Conservation (phyloP, 2,329 filamentous ascomycete genomes). For the Sporothrix luriei region DNA sequence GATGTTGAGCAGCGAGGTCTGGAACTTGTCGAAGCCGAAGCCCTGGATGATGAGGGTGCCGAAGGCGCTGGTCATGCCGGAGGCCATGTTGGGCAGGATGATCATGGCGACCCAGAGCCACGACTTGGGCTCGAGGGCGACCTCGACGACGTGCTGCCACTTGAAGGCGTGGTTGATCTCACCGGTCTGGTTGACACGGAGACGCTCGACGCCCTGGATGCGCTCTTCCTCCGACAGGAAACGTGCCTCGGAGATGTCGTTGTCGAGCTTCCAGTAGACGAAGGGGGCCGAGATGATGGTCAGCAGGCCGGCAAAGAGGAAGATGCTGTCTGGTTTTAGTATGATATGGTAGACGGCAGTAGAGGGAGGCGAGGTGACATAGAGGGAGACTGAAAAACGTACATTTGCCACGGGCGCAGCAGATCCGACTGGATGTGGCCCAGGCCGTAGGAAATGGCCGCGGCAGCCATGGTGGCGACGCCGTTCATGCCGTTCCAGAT, state of each 20-base stretch:
- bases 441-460: slow-evolving; percentile 43
- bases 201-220: slow-evolving; percentile 67
- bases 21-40: slow-evolving; percentile 61
- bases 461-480: slow-evolving; percentile 59
- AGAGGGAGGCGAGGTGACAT: too few relatives aligned
- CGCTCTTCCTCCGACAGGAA: slow-evolving; percentile 68
- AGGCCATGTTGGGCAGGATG: slow-evolving; percentile 65
- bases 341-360: too few relatives aligned
- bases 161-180: slow-evolving; percentile 69
- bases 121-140: slow-evolving; percentile 53
- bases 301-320: slow-evolving; percentile 63
- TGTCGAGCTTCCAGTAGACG: slow-evolving; percentile 62
- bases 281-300: slow-evolving; percentile 62
- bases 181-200: slow-evolving; percentile 74
- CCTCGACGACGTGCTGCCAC: slow-evolving; percentile 62
- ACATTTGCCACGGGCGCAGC: slow-evolving; percentile 6
- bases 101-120: slow-evolving; percentile 64
- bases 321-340: too few relatives aligned
- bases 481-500: slow-evolving; percentile 69
- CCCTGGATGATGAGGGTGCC: slow-evolving; percentile 65
- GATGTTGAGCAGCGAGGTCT: slow-evolving; percentile 64
- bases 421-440: slow-evolving; percentile 15
- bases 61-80: slow-evolving; percentile 65
- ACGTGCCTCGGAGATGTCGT: slow-evolving; percentile 58
- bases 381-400: too few relatives aligned